Base-by-base conservation (phyloP, 495 filamentous ascomycete species). In the Aspergillus sclerotioniger region DNA sequence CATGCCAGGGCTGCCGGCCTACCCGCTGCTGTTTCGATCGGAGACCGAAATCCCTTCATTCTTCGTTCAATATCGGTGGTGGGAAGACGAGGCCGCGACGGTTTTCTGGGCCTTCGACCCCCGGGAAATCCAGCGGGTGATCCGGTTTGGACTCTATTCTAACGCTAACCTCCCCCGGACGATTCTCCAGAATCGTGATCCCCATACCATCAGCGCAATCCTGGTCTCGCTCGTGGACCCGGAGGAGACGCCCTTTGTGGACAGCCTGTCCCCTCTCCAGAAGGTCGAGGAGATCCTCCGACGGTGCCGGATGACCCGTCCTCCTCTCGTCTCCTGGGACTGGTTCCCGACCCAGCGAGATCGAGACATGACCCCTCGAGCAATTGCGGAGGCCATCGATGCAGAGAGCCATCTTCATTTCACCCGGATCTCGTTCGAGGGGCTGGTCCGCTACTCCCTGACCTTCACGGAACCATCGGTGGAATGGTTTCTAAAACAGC, bases 341-440 rank as follows among this genome's bases (percentile, higher is more conserved):
- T 77, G 76, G 74, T 67, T 75, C 29, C 76, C 76, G 8, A 62
- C 65, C 6, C 62, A 62, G 12, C 58, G 57, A 16, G 62, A 61
- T 10, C 61, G 59, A 21, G 50, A 55, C 0, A 46, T 61, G 8
- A 67, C 69, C 31, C 51, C 70, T 2, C 43, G 53, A 3, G 51
- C 52, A 3, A 69, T 77, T 54, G 76, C 76, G 1, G 43, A 55
- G 3, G 71, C 63, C 2, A 76, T 78, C 49, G 74, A 78, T 32
- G 61, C 67, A 5, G 74, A 77, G 58, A 78, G 76, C 44, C 74
- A 76, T 64, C 63, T 75, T 25, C 76, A 77, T n/a, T 76, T 77
- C 20, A 67, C 54, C 16, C 70, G 62, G 8, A 68, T 78, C 52
- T 62, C 67, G 6, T 78, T 78, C 46, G 74, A 78, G 51, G 74